Evolutionary conservation across 2,329 filamentous ascomycete genomes (phyloP), one percentile per base, ranked within the genome.

Genomic region (Trichoderma koningiopsis): DNA sequence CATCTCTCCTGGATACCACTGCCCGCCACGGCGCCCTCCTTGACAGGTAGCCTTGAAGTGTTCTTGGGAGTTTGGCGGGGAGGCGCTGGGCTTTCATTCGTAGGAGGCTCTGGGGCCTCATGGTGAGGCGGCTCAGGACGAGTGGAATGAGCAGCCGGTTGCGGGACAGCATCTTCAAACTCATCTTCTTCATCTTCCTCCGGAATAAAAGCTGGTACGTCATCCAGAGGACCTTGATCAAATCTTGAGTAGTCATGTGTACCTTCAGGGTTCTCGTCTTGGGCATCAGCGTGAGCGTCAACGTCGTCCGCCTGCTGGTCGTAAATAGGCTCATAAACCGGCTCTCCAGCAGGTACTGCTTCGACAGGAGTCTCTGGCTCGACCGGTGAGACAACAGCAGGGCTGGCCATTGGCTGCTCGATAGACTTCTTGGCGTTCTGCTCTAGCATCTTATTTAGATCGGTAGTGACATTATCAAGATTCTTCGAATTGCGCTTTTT

Each of bases 131-230:
- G 47, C 5, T 49, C 47, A 13, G 8, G n/a, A 7, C 47, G 47
- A 13, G 22, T 22, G 35, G 67, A 37, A 31, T 85, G 82, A 14
- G 82, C 79, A 70, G 87, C 88, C 1, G 86, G 85, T 2, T 86
- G 84, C 27, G 86, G 85, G 2, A 80, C 83, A n/a, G 86, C 81
- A 59, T 67, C 63, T 29, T 67, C 62, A 8, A 57, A 65, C 6
- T 80, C 79, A 56, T 84, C 85, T 10, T 80, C 80, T 43, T 83
- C 83, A 29, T 85, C 82, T 31, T 84, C 83, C 16, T 89, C 84
- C 0, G 92, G 92, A 13, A 88, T 85, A 76, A 96, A 97, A 1
- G 94, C 92, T 3, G 96, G 95, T 78, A 96, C 92, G 68, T 98
- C 94, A 11, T 87, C 80, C 29, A 97, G 85, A 1, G 96, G 96